Base-by-base conservation (phyloP, 495 filamentous ascomycete genomes). In the Letharia lupina region DNA sequence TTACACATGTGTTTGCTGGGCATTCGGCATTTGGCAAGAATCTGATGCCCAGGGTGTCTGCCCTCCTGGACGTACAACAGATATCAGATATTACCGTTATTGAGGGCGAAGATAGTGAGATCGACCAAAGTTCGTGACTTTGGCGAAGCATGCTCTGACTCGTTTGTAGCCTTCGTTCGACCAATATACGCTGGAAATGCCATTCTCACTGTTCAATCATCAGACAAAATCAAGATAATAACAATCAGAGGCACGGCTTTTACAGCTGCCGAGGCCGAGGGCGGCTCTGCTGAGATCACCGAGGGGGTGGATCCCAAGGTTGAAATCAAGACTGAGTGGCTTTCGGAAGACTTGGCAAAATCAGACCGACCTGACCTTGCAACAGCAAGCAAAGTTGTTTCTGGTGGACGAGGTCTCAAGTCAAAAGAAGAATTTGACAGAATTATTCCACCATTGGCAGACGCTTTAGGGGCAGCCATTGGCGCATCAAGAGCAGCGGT, bases 121-220 rank as follows among this genome's bases (percentile, higher is more conserved):
- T 61, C 37, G 20, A 61, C 20, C 20, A 62, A 41, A 39, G 12
- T 20, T 40, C 28, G 12, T 40, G 33, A 39, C 13, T 11, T 60
- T 65, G 4, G n/a, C 20, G 50, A 66, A 44, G 44, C 33, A 39
- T 67, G 40, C 1, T 37, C 39, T 56, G 39, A 65, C 63, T 37
- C 40, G 31, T 16, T 37, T 35, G 13, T 66, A 87, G 84, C 91
- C 31, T 98, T 98, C 74, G 90, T 97, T 52, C 90, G 94, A 42
- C 93, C 95, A 54, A 96, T 98, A 73, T 98, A 98, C 73, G 94
- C 94, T 62, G 94, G 94, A 52, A 98, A 98, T 74, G 95, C 91
- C 60, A 94, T 98, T 71, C 86, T 95, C 18, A 98, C 95, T n/a
- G 91, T 97, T 41, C 90, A 98, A 75, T 95, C 91, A 10, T 83